These are phyloP conservation scores for Cutaneotrichosporon mucoides DNA, from an alignment of 1,284 basidiomycete species.

Conservation along the genomic window DNA sequence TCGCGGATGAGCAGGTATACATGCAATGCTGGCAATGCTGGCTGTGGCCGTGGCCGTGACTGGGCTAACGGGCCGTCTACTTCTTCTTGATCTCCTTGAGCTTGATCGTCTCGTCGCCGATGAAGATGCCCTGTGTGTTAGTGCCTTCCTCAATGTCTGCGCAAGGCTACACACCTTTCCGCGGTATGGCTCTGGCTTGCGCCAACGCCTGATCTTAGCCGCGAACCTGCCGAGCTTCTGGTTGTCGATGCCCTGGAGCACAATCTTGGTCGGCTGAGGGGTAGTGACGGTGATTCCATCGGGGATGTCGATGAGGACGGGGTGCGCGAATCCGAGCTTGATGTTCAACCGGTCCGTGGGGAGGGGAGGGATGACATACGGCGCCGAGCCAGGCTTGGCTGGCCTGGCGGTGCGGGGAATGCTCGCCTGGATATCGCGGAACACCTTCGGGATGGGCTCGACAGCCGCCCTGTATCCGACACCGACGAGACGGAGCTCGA, in stretches of 20 bases:
- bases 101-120: slow-evolving; percentile 80
- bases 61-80: slow-evolving; percentile 53
- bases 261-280: slow-evolving; percentile 53
- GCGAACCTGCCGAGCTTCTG: slow-evolving; percentile 77
- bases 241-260: slow-evolving; percentile 55
- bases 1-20: slow-evolving; percentile 19
- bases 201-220: slow-evolving; percentile 73
- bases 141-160: background rate
- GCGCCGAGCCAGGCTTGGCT: slow-evolving; percentile 21
- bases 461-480: slow-evolving; percentile 89
- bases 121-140: slow-evolving; percentile 72
- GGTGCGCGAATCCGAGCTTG: slow-evolving; percentile 89
- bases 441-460: slow-evolving; percentile 68
- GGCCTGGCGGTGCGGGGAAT: slow-evolving; percentile 21
- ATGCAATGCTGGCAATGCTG: slow-evolving; percentile 10
- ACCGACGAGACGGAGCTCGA: slow-evolving; percentile 83
- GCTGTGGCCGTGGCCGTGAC: too few species aligned
- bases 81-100: slow-evolving; percentile 95
- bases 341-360: slow-evolving; percentile 59
- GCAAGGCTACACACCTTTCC: slow-evolving; percentile 83
- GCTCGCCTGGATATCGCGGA: slow-evolving; percentile 34
- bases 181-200: slow-evolving; percentile 95
- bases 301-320: slow-evolving; percentile 77
- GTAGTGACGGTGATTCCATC: slow-evolving; percentile 63
- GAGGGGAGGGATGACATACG: slow-evolving; percentile 21